Evolutionary conservation across 257 asterid genomes (phyloP).

Genomic region (Perilla frutescens): DNA sequence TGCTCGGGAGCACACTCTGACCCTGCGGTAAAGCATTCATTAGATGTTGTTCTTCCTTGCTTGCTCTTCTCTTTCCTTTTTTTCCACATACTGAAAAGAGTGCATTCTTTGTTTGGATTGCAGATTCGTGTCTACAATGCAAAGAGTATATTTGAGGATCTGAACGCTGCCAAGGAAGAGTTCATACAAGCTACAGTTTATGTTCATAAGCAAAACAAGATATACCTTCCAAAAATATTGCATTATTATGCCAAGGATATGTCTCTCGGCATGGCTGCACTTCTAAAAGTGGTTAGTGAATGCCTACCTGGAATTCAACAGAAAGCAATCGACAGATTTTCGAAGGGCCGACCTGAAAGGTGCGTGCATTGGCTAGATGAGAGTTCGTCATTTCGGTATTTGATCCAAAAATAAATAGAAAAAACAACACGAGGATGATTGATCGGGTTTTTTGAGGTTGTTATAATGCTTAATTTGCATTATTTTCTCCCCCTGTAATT

Average conservation of each 20-base stretch:
- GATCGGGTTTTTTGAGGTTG: slow-evolving; percentile 9
- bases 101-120: slow-evolving; percentile 25
- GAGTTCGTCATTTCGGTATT: slow-evolving; percentile 70
- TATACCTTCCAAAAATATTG: slow-evolving; percentile 71
- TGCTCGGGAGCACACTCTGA: slow-evolving; percentile 81
- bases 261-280: slow-evolving; percentile 61
- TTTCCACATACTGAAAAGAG: neutral
- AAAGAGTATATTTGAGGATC: slow-evolving; percentile 63
- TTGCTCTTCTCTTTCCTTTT: neutral
- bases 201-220: slow-evolving; percentile 66
- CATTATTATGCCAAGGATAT: slow-evolving; percentile 71
- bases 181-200: slow-evolving; percentile 61
- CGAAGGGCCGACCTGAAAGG: slow-evolving; percentile 65
- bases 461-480: slow-evolving; percentile 23
- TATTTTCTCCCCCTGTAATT: slow-evolving; percentile 1
- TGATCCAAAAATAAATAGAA: slow-evolving; percentile 64
- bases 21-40: slow-evolving; percentile 62
- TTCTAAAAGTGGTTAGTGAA: slow-evolving; percentile 57
- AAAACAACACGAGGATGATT: slow-evolving; percentile 46
- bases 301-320: slow-evolving; percentile 61
- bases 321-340: slow-evolving; percentile 49
- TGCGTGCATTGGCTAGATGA: slow-evolving; percentile 68
- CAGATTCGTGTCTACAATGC: slow-evolving; percentile 80
- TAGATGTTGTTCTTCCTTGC: neutral
- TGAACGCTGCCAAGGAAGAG: slow-evolving; percentile 77